A percentile compares a stretch with the other conserved stretches of the same genome.
phyloP scores from a whole-genome alignment of 441 rosid genomes.

The Bruguiera hainesii region DNA sequence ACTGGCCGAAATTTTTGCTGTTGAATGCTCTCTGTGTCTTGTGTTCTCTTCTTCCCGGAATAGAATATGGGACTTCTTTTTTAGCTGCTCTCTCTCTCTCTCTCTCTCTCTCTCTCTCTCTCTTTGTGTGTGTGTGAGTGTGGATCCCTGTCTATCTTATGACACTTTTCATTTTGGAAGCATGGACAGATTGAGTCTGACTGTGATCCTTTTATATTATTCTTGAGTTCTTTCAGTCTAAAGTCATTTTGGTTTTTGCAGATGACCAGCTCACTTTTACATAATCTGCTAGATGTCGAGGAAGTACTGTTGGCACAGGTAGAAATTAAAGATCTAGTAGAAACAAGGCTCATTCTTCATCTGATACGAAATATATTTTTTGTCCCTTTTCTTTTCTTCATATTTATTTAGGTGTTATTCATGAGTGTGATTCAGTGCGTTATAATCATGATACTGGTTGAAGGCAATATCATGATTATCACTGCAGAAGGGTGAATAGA shows the following conservation, averaged over 20 bases:
- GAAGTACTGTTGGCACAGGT: slow-evolving; percentile 60
- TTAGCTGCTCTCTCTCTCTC: no score
- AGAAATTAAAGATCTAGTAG: slow-evolving; percentile 55
- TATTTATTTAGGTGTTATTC: neutral
- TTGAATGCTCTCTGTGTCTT: neutral
- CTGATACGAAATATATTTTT: slow-evolving; percentile 35
- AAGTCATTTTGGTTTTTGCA: slow-evolving; percentile 38
- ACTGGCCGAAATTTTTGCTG: neutral
- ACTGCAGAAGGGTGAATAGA: no score
- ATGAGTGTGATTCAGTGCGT: neutral
- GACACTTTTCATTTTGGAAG: no score
- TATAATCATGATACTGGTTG: neutral
- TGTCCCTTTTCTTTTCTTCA: neutral
- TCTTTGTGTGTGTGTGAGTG: no score
- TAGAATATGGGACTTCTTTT: no score
- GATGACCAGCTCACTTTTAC: slow-evolving; percentile 52
- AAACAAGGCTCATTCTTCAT: slow-evolving; percentile 44
- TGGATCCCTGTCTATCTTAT: no score
- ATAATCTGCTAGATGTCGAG: slow-evolving; percentile 60
- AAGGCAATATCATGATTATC: no score
- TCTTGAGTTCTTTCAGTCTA: slow-evolving; percentile 13
- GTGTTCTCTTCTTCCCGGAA: no score
- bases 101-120: no score
- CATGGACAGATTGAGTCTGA: no score
- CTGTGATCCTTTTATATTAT: neutral